Base-by-base conservation (phyloP, 371 early-diverging fungal species). In the Chytridiales sp. region DNA sequence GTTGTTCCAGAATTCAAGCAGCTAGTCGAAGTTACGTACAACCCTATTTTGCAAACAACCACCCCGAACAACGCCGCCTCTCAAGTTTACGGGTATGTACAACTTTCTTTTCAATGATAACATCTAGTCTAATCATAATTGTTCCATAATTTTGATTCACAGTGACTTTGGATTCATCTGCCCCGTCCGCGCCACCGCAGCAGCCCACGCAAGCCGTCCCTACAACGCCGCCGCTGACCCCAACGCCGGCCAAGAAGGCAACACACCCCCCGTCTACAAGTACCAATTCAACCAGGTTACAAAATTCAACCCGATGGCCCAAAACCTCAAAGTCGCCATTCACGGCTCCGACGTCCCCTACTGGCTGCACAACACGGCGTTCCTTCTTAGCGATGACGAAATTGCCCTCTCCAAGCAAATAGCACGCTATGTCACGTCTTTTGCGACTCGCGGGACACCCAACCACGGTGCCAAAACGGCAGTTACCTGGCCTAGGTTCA, bases 201-300 rank as follows among this genome's bases (percentile, higher is more conserved):
- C n/a, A n/a, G n/a, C n/a, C n/a, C n/a, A n/a, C n/a, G n/a, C n/a
- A n/a, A n/a, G n/a, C n/a, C n/a, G n/a, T n/a, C n/a, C 51, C 9
- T 51, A 29, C 36, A 51, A n/a, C 24, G 32, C 36, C 51, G 36
- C 35, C 19, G 5, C 8, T 9, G 9, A 4, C 31, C 31, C 19
- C 32, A 34, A 13, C 4, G 51, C 51, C 36, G 13, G 21, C 51
- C 5, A 19, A 4, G 5, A 19, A 3, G 5, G 31, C 35, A 34
- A n/a, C 27, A 11, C 27, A 13, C 6, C 5, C 17, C 31, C 31
- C 51, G 51, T 51, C 19, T 51, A 29, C 36, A 30, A 35, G 35
- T 51, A 51, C 51, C 21, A 35, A 13, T 51, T 51, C 51, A 51
- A 36, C 36, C n/a, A 34, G 36, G 11, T 11, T 24, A 15, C 51